phyloP scores from a whole-genome alignment of 257 asterid species.

The Solanum gracilifrons region DNA sequence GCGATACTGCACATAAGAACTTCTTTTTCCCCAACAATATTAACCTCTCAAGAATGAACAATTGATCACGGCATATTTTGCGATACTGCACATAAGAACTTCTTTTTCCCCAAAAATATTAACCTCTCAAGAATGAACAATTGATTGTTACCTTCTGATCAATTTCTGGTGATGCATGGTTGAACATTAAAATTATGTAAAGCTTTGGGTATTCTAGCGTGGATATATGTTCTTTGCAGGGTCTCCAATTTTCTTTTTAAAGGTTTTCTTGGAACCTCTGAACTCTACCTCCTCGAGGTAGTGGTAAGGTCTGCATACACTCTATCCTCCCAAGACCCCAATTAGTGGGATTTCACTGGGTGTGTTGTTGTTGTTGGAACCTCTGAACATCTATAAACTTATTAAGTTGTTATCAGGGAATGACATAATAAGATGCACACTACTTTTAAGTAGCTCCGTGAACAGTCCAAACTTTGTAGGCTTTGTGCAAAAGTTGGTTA shows the following conservation, averaged over 20 bases:
- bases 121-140: not conserved
- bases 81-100: too few species aligned
- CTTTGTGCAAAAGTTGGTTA: not conserved
- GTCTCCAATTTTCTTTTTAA: not conserved
- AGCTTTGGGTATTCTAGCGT: not conserved
- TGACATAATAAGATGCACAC: not conserved
- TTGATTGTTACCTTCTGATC: not conserved
- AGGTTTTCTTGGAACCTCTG: not conserved
- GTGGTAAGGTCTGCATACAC: too few species aligned
- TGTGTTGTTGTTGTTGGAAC: not conserved
- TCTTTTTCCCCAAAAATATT: too few species aligned
- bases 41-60: not conserved
- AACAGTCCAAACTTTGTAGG: not conserved
- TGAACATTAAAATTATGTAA: not conserved
- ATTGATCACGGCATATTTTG: too few species aligned
- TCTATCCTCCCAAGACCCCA: too few species aligned
- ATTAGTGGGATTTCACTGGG: too few species aligned
- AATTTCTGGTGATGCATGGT: not conserved
- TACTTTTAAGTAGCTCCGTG: not conserved
- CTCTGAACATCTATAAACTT: not conserved
- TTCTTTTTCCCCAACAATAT: not conserved
- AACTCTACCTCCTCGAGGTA: too few species aligned
- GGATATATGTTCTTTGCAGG: not conserved
- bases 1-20: not conserved
- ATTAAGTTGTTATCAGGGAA: not conserved